Evolutionary conservation across 1,284 basidiomycete genomes (phyloP), one percentile per base, ranked within the genome.

Genomic region (Pterulicium gracile): DNA sequence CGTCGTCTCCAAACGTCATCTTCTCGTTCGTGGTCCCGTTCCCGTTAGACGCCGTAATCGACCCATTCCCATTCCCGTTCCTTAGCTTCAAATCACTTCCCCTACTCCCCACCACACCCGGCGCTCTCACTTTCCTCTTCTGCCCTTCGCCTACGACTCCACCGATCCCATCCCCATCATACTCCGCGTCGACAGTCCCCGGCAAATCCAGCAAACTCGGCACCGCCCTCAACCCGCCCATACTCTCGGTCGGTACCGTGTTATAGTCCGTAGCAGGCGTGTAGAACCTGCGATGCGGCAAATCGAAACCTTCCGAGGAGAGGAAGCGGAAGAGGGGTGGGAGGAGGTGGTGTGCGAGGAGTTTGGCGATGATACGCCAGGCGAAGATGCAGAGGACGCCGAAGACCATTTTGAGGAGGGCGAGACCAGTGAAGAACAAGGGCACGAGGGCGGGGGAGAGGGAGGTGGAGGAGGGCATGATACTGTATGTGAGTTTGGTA

Each of bases 211-310:
- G 83, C 27, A 95, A 80, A 58, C 82, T 88, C 3, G 92, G 92
- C 52, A 94, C 81, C 0, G 88, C 70, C 40, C 77, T 77, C 45
- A 94, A 65, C 2, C 68, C 69, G 35, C 49, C 46, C 45, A 61
- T 1, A 52, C 65, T 58, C 44, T 83, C 76, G 15, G 70, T 69
- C 0, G 85, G 86, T 0, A 83, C 74, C 35, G 63, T 70, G 32
- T 72, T 73, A 62, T 93, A 93, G 55, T 90, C 88, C 53, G 88
- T 93, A 4, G 91, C 91, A 17, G 89, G 84, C 1, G 79, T 88
- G 61, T 94, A 94, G 63, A 88, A 89, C 17, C 87, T 72, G 36
- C 91, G 74, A 51, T 79, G 78, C 0, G 89, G 89, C 3, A 92
- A 73, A 4, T 69, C 67, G 56, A 84, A 68, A 39, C 69, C 66